Percentiles rank a stretch among this genome's conserved stretches.
phyloP scores from a whole-genome alignment of 257 asterid genomes.

The Solanum corneliomulleri region DNA sequence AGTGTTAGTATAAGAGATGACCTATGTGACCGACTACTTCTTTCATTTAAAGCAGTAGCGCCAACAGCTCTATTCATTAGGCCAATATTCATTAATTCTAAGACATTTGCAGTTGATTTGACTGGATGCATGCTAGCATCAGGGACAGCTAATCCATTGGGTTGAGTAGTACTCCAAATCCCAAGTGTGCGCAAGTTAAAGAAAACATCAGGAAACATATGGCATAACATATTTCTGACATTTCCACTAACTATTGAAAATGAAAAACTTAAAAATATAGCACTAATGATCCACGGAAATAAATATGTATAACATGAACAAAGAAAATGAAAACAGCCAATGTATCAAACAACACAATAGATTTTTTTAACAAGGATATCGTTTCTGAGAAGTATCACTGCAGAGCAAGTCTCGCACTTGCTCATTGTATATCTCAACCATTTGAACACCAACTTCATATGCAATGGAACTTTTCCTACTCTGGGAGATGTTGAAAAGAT shows the following conservation, averaged over 20 bases:
- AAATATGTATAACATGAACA: not conserved
- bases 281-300: not conserved
- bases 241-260: not conserved
- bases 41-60: conserved; percentile 88
- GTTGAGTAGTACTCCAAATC: conserved; percentile 84
- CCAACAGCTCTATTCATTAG: conserved; percentile 85
- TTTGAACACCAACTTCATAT: conserved; percentile 82
- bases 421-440: conserved; percentile 95
- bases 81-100: conserved; percentile 77
- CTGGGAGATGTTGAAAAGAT: conserved; percentile 77
- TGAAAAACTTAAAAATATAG: not conserved
- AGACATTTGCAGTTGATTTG: conserved; percentile 64
- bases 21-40: conserved; percentile 99
- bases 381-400: conserved; percentile 50
- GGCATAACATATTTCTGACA: not conserved
- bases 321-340: not conserved
- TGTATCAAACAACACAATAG: not conserved
- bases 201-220: conserved; percentile 21
- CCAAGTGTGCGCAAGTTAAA: conserved; percentile 90
- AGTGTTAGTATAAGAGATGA: conserved; percentile 1
- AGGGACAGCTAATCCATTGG: conserved; percentile 95
- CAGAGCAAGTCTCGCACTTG: conserved; percentile 90
- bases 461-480: conserved; percentile 55
- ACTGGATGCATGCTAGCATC: conserved; percentile 95
- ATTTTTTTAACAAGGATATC: conserved; percentile 56